Evolutionary conservation across 352 stramenopile species (phyloP), one percentile per base, ranked within the genome.

Genomic region (Phytophthora sp.): DNA sequence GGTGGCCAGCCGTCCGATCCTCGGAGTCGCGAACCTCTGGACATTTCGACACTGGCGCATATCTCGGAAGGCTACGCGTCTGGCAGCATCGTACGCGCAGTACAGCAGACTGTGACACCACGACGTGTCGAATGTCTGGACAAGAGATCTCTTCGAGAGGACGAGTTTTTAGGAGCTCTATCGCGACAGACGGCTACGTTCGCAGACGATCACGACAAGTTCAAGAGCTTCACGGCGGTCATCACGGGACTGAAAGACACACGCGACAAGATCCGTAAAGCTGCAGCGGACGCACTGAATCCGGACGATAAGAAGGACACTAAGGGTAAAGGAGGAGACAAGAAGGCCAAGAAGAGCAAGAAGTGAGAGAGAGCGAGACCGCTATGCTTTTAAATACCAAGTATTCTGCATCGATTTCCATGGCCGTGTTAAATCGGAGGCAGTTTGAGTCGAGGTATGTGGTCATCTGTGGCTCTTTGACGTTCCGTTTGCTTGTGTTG

Each of bases 31-130:
- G 77, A 89, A 57, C 58, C 79, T 18, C 68, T 98, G 8, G 90
- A 98, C 47, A 74, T 98, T 57, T 95, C 80, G 9, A 97, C 86
- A 11, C 73, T 98, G 12, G 87, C 93, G 4, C 86, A 97, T 51
- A 92, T 98, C 53, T 97, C 89, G 2, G 89, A 97, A 50, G 93
- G 93, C 7, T 98, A 98, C 62, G 92, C 88, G 24, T 92, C 85
- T 8, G 93, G 93, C 7, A 84, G 82, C 39, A 96, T 98, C 47
- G 76, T 89, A 57, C 67, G 63, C 4, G 78, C 89, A 0, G 90
- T 98, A 13, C 74, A 89, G 36, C 76, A 78, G 7, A 96, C 88
- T 13, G 49, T 98, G 13, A 98, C 91, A 2, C 69, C 73, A 24
- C 75, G 93, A 16, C 80, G 93, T 44, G 76, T 90, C 11, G 72